Percentiles rank a stretch among this genome's conserved stretches.
phyloP scores from a whole-genome alignment of 352 stramenopile species.

The Globisporangium orthogonon region DNA sequence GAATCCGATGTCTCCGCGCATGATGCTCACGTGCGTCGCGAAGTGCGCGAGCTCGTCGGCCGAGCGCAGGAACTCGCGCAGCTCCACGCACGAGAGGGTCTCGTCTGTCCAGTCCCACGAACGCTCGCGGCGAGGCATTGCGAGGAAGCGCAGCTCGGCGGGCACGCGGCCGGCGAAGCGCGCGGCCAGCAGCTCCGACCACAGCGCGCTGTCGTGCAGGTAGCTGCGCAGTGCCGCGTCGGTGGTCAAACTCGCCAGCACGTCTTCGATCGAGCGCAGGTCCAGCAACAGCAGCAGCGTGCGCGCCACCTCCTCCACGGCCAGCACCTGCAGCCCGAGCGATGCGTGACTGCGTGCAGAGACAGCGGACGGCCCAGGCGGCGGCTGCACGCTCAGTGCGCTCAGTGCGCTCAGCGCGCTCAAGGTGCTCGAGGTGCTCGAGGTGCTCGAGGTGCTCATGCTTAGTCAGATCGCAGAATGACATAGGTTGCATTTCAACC shows the following conservation, averaged over 20 bases:
- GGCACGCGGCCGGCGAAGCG: constrained; percentile 21
- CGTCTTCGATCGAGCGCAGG: constrained; percentile 13
- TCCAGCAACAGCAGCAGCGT: constrained; percentile 21
- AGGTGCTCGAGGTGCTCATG: too few species aligned
- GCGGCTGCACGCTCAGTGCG: too few species aligned
- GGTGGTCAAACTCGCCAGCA: constrained; percentile 11
- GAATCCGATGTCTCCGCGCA: constrained; percentile 30
- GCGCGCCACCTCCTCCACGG: constrained; percentile 20
- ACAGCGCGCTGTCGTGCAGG: constrained; percentile 27
- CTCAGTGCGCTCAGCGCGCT: too few species aligned
- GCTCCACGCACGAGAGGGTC: constrained; percentile 19
- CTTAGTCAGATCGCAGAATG: too few species aligned
- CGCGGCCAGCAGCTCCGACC: constrained; percentile 22
- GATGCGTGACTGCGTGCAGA: background rate
- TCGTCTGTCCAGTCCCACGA: constrained; percentile 21
- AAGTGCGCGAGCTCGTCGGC: constrained; percentile 25
- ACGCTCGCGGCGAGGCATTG: constrained; percentile 13
- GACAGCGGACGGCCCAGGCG: too few species aligned
- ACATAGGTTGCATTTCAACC: too few species aligned
- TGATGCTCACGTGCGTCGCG: constrained; percentile 15
- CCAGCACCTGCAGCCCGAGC: constrained; percentile 10
- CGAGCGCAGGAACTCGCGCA: constrained; percentile 31
- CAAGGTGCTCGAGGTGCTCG: too few species aligned
- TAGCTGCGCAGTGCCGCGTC: constrained; percentile 15
- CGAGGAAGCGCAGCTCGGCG: constrained; percentile 17